Evolutionary conservation across 441 rosid species (phyloP).

Genomic region (Gossypium davidsonii): DNA sequence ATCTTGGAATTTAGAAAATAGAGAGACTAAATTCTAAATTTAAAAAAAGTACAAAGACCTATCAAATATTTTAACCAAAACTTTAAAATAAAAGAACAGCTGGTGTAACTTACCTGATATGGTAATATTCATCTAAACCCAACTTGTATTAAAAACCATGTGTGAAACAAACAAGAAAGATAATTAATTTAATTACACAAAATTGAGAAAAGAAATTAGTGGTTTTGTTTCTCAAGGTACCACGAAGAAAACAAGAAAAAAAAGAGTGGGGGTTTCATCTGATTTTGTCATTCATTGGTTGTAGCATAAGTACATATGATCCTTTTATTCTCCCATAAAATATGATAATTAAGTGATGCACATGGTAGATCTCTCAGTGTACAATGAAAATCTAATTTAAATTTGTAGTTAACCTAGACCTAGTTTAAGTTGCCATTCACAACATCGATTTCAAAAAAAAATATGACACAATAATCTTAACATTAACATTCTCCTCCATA

Average conservation of each 20-base stretch:
- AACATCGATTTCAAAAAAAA: neutral
- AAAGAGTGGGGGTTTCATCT: neutral
- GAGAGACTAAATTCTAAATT: no score
- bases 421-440: neutral
- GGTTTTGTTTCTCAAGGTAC: neutral
- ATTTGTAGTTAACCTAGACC: neutral
- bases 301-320: neutral
- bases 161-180: neutral
- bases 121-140: neutral
- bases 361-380: neutral
- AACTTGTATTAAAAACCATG: neutral
- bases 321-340: neutral
- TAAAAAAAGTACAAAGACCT: no score
- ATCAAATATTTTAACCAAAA: no score
- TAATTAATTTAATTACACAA: neutral
- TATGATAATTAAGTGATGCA: neutral
- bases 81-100: no score
- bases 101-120: neutral
- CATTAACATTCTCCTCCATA: neutral
- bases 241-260: neutral
- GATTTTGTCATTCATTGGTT: conserved; percentile 3
- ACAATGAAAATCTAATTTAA: neutral
- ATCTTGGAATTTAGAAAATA: no score
- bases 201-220: neutral
- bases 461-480: neutral